Conservation (phyloP, 2,329 filamentous ascomycete genomes). For the Apiospora kogelbergensis region DNA sequence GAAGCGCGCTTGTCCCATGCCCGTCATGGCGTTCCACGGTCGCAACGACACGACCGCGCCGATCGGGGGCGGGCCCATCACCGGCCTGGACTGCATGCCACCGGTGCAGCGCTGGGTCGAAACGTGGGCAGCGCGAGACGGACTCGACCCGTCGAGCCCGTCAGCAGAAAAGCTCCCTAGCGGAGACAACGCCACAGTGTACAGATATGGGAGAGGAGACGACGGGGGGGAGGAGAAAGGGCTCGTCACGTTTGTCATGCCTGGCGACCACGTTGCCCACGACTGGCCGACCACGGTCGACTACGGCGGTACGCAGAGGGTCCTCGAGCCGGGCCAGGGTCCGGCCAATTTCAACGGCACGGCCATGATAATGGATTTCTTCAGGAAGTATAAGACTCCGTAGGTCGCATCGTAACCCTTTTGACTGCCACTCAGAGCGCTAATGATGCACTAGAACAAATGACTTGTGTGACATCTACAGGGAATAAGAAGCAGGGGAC, state of each 20-base stretch:
- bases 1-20: neutral
- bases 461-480: neutral
- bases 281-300: constrained; percentile 12
- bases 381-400: constrained; percentile 6
- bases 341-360: constrained; percentile 13
- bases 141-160: neutral
- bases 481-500: neutral
- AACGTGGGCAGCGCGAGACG: constrained; percentile 31
- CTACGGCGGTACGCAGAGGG: neutral
- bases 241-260: neutral
- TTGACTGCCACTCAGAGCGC: neutral
- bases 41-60: constrained; percentile 41
- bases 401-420: neutral
- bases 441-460: neutral
- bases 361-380: constrained; percentile 14
- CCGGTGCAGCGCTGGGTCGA: constrained; percentile 36
- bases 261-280: constrained; percentile 9
- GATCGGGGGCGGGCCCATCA: constrained; percentile 39
- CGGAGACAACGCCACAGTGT: constrained; percentile 7
- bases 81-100: constrained; percentile 37
- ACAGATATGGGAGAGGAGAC: neutral
- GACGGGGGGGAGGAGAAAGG: neutral
- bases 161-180: neutral
- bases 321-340: constrained; percentile 5
- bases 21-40: constrained; percentile 48